Base-by-base conservation (phyloP, 768 basidiomycete species). In the Candolleomyces eurysporus region DNA sequence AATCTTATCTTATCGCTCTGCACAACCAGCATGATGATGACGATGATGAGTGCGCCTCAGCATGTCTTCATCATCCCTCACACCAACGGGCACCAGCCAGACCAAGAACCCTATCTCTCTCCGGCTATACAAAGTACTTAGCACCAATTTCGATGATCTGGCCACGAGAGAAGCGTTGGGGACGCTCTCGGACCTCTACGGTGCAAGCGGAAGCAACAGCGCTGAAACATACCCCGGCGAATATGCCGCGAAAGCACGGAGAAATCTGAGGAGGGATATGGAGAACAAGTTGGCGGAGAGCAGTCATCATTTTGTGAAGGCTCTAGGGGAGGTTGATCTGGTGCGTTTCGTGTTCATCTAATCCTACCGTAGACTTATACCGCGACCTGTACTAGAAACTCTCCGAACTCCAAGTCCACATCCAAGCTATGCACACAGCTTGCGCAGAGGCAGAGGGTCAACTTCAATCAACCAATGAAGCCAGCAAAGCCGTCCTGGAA, bases 121-220 rank as follows among this genome's bases (percentile, higher is more conserved):
- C 0, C 82, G 95, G 10, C 77, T 96, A n/a, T 95, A 94, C 74
- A 97, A 97, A 74, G 89, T 96, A 62, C 79, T 96, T 19, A 87
- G 90, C 40, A 89, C 89, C 1, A 89, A 83, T 53, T 94, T 89
- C 61, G 86, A 91, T 30, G 92, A 93, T 66, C 79, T 84, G 42
- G 84, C 87, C 7, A 93, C 92, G 0, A 79, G 80, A 30, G 91
- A 96, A 66, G 94, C 94, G 2, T 77, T 97, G 13, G 80, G 84
- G 50, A 95, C 93, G 0, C 84, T 96, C 42, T 93, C 94, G 2
- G 85, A 89, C 16, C 79, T 94, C 54, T 97, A 97, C 70, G 60
- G 54, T 68, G 3, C 67, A 4, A 43, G 58, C 61, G 17, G 78
- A 75, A 59, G 71, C 73, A 13, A 81, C 59, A 17, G 65, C 69